Percentiles rank a stretch among this genome's conserved stretches.
phyloP scores from a whole-genome alignment of 176 grass and related monocot species.

The Typha latifolia region DNA sequence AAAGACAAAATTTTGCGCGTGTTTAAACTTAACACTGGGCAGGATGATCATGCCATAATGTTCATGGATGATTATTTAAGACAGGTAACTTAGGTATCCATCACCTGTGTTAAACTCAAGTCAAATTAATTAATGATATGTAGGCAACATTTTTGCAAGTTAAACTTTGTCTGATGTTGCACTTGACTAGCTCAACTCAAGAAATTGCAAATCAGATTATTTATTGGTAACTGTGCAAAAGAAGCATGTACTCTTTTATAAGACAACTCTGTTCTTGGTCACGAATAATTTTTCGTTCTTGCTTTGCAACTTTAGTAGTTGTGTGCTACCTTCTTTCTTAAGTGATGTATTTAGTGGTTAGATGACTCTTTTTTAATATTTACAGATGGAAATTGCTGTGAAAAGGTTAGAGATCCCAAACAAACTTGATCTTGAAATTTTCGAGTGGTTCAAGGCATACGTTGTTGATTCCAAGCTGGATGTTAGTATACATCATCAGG shows the following conservation, averaged over 20 bases:
- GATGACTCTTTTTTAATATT: conserved; percentile 9
- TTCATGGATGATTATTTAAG: conserved; percentile 79
- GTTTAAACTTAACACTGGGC: conserved; percentile 78
- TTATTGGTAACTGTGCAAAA: too few relatives aligned
- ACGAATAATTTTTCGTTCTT: not conserved
- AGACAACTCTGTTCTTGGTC: too few relatives aligned
- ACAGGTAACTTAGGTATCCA: conserved; percentile 34
- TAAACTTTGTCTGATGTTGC: too few relatives aligned
- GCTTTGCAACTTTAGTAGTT: not conserved
- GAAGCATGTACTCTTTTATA: too few relatives aligned
- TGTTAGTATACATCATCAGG: conserved; percentile 63
- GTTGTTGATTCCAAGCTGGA: conserved; percentile 54
- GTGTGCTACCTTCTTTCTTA: not conserved
- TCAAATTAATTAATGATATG: too few relatives aligned
- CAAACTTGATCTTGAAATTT: conserved; percentile 43
- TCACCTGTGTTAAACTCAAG: not conserved
- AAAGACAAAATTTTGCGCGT: conserved; percentile 53
- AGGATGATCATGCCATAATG: conserved; percentile 92
- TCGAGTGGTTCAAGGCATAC: conserved; percentile 78
- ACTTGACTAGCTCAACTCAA: too few relatives aligned
- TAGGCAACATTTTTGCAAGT: too few relatives aligned
- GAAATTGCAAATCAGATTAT: too few relatives aligned
- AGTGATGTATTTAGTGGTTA: not conserved
- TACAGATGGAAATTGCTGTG: conserved; percentile 43
- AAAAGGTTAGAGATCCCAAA: conserved; percentile 39